Conservation (phyloP, 257 asterid species). For the Knoxia roxburghii region DNA sequence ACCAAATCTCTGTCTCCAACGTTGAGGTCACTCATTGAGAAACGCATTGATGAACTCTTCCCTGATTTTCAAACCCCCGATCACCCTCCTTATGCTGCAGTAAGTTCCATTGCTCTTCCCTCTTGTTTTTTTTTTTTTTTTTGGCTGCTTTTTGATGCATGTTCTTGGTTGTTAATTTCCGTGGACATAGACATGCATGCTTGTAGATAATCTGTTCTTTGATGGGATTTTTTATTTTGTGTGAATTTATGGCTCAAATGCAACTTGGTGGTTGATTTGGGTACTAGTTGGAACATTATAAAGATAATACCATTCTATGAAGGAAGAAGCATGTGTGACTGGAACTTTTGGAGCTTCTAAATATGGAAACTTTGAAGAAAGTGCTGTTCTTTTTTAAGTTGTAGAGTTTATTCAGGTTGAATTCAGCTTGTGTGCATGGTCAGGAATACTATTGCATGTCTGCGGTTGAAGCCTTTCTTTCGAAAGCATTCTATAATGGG, state of each 20-base stretch:
- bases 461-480: too few species aligned
- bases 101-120: conserved; percentile 13
- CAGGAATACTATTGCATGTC: too few species aligned
- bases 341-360: too few species aligned
- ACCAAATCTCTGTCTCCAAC: conserved; percentile 22
- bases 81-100: conserved; percentile 63
- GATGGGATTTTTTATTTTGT: background rate
- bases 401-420: too few species aligned
- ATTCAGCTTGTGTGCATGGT: background rate
- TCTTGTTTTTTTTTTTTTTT: background rate
- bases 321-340: too few species aligned
- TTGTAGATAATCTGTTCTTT: background rate
- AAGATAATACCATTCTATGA: too few species aligned
- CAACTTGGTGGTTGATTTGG: background rate
- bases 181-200: conserved; percentile 1
- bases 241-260: background rate
- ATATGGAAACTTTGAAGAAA: too few species aligned
- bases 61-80: conserved; percentile 37
- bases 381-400: too few species aligned
- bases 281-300: too few species aligned
- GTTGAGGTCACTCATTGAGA: conserved; percentile 26
- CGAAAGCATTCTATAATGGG: too few species aligned
- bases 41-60: conserved; percentile 24
- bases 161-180: background rate
- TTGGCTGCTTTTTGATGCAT: background rate